phyloP scores from a whole-genome alignment of 2,329 filamentous ascomycete species.

The Fusarium metavorans region DNA sequence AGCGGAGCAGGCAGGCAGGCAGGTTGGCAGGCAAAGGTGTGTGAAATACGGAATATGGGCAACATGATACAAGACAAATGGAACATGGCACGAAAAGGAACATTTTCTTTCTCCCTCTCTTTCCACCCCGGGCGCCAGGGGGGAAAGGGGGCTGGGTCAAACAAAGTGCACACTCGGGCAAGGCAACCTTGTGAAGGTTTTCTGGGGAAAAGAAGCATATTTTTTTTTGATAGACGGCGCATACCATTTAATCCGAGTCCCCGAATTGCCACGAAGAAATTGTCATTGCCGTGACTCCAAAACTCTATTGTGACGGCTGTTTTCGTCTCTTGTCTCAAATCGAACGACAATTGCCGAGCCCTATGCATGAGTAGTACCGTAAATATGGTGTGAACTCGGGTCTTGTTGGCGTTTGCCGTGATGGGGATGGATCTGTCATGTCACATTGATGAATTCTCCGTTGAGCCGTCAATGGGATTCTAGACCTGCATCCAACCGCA shows the following conservation, averaged over 20 bases:
- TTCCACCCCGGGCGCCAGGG: not conserved
- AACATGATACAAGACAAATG: slow-evolving; percentile 6
- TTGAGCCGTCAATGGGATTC: slow-evolving; percentile 17
- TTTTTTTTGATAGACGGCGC: slow-evolving; percentile 27
- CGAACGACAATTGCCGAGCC: not conserved
- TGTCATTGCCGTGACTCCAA: not conserved
- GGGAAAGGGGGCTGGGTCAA: not conserved
- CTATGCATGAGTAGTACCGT: not conserved
- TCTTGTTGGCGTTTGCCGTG: not conserved
- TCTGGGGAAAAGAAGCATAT: slow-evolving; percentile 28
- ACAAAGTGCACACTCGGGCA: not conserved
- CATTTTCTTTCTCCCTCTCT: slow-evolving; percentile 3
- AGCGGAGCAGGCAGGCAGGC: slow-evolving; percentile 14
- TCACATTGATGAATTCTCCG: not conserved
- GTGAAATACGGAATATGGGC: slow-evolving; percentile 2
- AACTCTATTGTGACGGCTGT: not conserved
- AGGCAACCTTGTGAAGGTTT: not conserved
- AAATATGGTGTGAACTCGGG: not conserved
- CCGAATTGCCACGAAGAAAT: slow-evolving; percentile 6
- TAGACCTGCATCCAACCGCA: not conserved
- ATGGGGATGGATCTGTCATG: not conserved
- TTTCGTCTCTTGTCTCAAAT: not conserved
- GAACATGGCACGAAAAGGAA: slow-evolving; percentile 9
- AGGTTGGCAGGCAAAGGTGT: not conserved
- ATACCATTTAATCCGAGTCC: slow-evolving; percentile 30